Conservation (phyloP, 805 yeast species). For the Candida montana region DNA sequence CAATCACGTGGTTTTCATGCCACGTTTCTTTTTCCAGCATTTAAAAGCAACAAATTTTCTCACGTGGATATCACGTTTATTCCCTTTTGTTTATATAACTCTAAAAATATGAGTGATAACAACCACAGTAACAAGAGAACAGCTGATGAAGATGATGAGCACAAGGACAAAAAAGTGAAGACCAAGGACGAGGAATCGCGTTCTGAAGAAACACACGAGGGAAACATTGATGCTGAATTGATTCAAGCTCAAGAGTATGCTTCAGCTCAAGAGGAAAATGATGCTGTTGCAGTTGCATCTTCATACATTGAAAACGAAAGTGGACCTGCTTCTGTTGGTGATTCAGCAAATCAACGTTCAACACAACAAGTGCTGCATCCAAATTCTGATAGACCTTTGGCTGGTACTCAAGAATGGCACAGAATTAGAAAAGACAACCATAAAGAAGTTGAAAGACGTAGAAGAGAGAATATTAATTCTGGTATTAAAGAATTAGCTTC, state of each 20-base stretch:
- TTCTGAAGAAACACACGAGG: slow-evolving; percentile 6
- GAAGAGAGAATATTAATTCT: slow-evolving; percentile 81
- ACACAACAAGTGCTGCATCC: slow-evolving; percentile 17
- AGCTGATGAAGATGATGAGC: slow-evolving; percentile 2
- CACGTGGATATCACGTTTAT: slow-evolving; percentile 25
- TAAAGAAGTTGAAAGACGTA: slow-evolving; percentile 90
- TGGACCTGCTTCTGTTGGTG: background rate
- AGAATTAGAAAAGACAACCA: slow-evolving; percentile 81
- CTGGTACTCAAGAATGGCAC: slow-evolving; percentile 84
- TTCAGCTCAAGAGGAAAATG: slow-evolving; percentile 9
- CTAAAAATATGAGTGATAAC: background rate
- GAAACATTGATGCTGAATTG: slow-evolving; percentile 21
- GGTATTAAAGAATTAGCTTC: slow-evolving; percentile 82
- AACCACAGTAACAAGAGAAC: slow-evolving; percentile 18
- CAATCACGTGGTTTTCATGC: slow-evolving; percentile 5
- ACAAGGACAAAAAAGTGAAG: slow-evolving; percentile 2
- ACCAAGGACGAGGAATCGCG: slow-evolving; percentile 6
- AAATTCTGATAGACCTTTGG: slow-evolving; percentile 43
- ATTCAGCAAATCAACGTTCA: slow-evolving; percentile 5
- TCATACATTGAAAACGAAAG: slow-evolving; percentile 4
- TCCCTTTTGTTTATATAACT: background rate
- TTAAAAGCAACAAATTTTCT: slow-evolving; percentile 9
- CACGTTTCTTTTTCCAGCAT: slow-evolving; percentile 1
- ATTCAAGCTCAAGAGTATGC: slow-evolving; percentile 14
- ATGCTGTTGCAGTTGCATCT: slow-evolving; percentile 11